These are phyloP conservation scores for Penicillium flavigenum DNA, from an alignment of 495 filamentous ascomycete genomes.

Conservation along the genomic window DNA sequence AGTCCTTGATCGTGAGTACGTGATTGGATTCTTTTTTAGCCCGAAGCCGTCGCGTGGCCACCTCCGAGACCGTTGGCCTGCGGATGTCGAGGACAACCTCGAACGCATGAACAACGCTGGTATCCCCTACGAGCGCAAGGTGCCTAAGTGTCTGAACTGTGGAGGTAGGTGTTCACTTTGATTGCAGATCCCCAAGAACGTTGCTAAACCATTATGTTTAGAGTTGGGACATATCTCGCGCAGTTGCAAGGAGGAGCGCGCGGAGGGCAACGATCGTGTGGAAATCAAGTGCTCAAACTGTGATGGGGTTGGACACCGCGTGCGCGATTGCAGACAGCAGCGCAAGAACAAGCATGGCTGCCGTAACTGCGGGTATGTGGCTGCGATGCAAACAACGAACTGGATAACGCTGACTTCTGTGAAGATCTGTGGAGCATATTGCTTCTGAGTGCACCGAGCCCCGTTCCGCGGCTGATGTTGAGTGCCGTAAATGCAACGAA, in stretches of 20 bases:
- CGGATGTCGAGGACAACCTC: slow-evolving; percentile 64
- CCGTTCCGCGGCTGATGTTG: slow-evolving; percentile 67
- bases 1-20: slow-evolving; percentile 70
- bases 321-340: slow-evolving; percentile 65
- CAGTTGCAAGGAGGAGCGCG: slow-evolving; percentile 62
- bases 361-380: slow-evolving; percentile 74
- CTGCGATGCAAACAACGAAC: background rate
- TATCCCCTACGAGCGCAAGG: slow-evolving; percentile 60
- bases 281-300: slow-evolving; percentile 77
- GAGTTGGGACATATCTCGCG: slow-evolving; percentile 73
- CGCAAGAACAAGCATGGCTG: slow-evolving; percentile 63
- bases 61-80: slow-evolving; percentile 63
- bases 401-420: slow-evolving; percentile 16
- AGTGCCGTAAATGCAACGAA: slow-evolving; percentile 76
- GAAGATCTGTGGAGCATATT: slow-evolving; percentile 57
- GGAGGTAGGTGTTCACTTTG: slow-evolving; percentile 41
- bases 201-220: slow-evolving; percentile 20
- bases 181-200: background rate
- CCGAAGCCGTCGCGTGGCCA: slow-evolving; percentile 63
- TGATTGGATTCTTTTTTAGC: slow-evolving; percentile 65
- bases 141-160: slow-evolving; percentile 72
- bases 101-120: slow-evolving; percentile 73
- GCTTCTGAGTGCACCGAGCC: slow-evolving; percentile 67
- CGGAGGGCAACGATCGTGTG: slow-evolving; percentile 40
- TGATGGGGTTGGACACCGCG: slow-evolving; percentile 65